These are phyloP conservation scores for Penicillium sp. DNA, from an alignment of 2,329 filamentous ascomycete species.

Conservation along the genomic window DNA sequence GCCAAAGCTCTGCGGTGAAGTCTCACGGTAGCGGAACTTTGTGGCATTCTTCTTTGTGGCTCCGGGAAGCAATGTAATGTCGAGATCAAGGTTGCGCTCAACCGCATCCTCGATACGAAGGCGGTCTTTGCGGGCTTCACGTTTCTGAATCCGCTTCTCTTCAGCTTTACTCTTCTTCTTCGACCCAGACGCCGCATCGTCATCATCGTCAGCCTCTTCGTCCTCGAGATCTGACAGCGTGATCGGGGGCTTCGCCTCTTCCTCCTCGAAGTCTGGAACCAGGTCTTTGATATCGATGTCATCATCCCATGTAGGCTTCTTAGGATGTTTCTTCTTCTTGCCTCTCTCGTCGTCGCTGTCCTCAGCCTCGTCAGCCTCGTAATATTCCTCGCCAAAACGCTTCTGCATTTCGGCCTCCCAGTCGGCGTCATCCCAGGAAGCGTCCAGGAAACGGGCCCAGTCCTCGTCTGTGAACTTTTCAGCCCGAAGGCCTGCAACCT, in stretches of 20 bases:
- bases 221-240: slow-evolving; percentile 55
- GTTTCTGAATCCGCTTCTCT: slow-evolving; percentile 59
- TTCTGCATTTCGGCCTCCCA: slow-evolving; percentile 91
- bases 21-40: slow-evolving; percentile 88
- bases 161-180: slow-evolving; percentile 46
- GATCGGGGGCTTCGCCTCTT: slow-evolving; percentile 56
- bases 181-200: slow-evolving; percentile 46
- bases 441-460: slow-evolving; percentile 79
- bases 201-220: slow-evolving; percentile 42
- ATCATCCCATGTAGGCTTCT: slow-evolving; percentile 91
- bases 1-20: slow-evolving; percentile 83
- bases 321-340: slow-evolving; percentile 59
- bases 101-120: slow-evolving; percentile 81
- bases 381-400: slow-evolving; percentile 87
- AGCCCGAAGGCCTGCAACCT: slow-evolving; percentile 75
- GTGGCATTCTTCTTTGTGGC: slow-evolving; percentile 51
- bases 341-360: slow-evolving; percentile 46
- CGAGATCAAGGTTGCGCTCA: slow-evolving; percentile 73
- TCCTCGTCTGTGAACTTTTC: slow-evolving; percentile 68
- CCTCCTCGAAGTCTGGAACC: slow-evolving; percentile 81
- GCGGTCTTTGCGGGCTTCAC: slow-evolving; percentile 73
- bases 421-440: slow-evolving; percentile 79
- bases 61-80: slow-evolving; percentile 58
- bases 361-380: slow-evolving; percentile 56
- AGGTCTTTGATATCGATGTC: slow-evolving; percentile 97